Base-by-base conservation (phyloP, 164 flowering plant genomes). In the Aristolochia fimbriata region DNA sequence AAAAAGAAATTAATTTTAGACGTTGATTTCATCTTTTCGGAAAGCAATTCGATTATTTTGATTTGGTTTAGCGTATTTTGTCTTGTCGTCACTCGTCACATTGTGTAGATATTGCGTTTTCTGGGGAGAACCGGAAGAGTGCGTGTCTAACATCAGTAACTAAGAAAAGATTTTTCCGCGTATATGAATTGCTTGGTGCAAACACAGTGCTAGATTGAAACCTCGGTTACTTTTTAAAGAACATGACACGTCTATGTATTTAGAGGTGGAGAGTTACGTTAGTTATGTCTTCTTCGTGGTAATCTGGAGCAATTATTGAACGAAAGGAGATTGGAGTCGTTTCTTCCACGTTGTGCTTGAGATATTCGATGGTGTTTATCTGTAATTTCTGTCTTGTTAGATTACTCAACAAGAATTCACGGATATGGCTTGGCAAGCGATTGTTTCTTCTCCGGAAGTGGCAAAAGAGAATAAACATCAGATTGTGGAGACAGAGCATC, bases 361-460 rank as follows among this genome's bases (percentile, higher is more conserved):
- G 22, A 14, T 22, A 15, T 12, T 55, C 19, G 49, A 20, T 23
- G 46, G 22, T 47, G 13, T 15, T 31, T 62, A 22, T 59, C 11
- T 37, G 23, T 52, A 7, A 27, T 51, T 41, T 15, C 49, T 46
- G n/a, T 37, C 31, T 23, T 68, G 33, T 15, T 77, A 90, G 97
- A 88, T 93, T 56, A 81, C 96, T n/a, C 99, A 90, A 61, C 88
- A 86, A 74, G 99, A 93, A 17, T 93, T 93, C 58, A 93, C 97
- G 5, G 99, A 93, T 41, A 86, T 88, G 97, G 99, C 97, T 15
- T 93, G 99, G 99, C 97, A 88, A 81, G 85, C 86, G 0, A 83
- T 93, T 62, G 92, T 90, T 46, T 77, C 96, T 1, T 90, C 88
- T 0, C 99, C 97, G 1, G 97, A 93, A 68, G 87, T 88, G 57